Percentiles rank a stretch among this genome's conserved stretches.
Conservation (phyloP, 805 yeast species). For the Saccharomycopsis sp. region DNA sequence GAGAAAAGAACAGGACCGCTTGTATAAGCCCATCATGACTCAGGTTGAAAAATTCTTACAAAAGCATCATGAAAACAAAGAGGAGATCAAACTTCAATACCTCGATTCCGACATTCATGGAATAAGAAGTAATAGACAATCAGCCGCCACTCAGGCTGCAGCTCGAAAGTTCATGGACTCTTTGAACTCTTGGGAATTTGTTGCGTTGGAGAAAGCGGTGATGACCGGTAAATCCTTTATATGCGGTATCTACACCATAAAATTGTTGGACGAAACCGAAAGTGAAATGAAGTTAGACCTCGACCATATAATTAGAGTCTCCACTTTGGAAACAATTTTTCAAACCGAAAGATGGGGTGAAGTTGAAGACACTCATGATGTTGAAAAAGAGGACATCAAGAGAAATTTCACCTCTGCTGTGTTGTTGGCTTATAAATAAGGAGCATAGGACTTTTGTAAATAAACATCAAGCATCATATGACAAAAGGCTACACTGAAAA, state of each 20-base stretch:
- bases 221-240: slow-evolving; percentile 79
- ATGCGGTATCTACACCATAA: slow-evolving; percentile 48
- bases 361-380: slow-evolving; percentile 97
- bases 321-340: slow-evolving; percentile 70
- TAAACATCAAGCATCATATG: no score
- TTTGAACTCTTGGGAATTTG: slow-evolving; percentile 67
- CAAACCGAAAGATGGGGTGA: slow-evolving; percentile 96
- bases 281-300: slow-evolving; percentile 29
- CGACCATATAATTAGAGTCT: slow-evolving; percentile 67
- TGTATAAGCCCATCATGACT: slow-evolving; percentile 64
- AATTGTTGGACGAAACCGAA: slow-evolving; percentile 23
- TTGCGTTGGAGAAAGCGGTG: slow-evolving; percentile 86
- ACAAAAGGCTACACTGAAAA: neutral
- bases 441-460: no score
- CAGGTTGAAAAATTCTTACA: slow-evolving; percentile 56
- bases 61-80: slow-evolving; percentile 24
- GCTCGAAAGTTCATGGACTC: slow-evolving; percentile 56
- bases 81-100: slow-evolving; percentile 37
- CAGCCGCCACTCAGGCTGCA: slow-evolving; percentile 45
- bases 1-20: slow-evolving; percentile 68
- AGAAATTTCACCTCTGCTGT: slow-evolving; percentile 79
- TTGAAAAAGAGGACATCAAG: slow-evolving; percentile 82
- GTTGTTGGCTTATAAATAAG: slow-evolving; percentile 35
- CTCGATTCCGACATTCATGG: slow-evolving; percentile 81
- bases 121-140: slow-evolving; percentile 70